Conservation (phyloP, 805 yeast species). For the Monosporozyma siamensis region DNA sequence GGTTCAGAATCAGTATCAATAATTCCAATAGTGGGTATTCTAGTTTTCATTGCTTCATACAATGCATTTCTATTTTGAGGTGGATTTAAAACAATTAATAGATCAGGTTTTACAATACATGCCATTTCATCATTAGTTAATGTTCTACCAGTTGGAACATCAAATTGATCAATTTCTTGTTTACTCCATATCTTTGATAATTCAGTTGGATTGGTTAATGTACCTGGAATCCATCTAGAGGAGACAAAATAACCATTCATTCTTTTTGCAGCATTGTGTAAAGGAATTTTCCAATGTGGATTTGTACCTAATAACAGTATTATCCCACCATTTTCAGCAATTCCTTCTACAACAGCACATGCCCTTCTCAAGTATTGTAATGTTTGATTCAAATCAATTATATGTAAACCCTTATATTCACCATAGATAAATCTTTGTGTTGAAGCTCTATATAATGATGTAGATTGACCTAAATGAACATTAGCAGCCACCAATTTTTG, state of each 20-base stretch:
- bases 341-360: conserved; percentile 71
- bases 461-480: conserved; percentile 91
- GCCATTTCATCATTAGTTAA: conserved; percentile 42
- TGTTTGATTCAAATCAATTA: conserved; percentile 85
- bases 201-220: conserved; percentile 74
- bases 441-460: conserved; percentile 62
- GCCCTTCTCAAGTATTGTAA: conserved; percentile 68
- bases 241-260: conserved; percentile 73
- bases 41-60: conserved; percentile 67
- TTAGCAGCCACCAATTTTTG: conserved; percentile 80
- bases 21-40: conserved; percentile 89
- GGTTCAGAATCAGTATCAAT: conserved; percentile 94
- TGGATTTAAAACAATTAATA: conserved; percentile 80
- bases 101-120: conserved; percentile 72
- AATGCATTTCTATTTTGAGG: conserved; percentile 74
- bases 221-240: conserved; percentile 90
- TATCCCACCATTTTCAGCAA: conserved; percentile 77
- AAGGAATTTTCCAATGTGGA: conserved; percentile 62
- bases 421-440: conserved; percentile 86
- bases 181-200: conserved; percentile 51
- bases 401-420: conserved; percentile 79
- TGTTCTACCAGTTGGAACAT: conserved; percentile 52
- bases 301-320: conserved; percentile 79
- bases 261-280: conserved; percentile 72
- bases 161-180: conserved; percentile 68